Conservation (phyloP, 306 rosid species). For the Arachis hypogaea region DNA sequence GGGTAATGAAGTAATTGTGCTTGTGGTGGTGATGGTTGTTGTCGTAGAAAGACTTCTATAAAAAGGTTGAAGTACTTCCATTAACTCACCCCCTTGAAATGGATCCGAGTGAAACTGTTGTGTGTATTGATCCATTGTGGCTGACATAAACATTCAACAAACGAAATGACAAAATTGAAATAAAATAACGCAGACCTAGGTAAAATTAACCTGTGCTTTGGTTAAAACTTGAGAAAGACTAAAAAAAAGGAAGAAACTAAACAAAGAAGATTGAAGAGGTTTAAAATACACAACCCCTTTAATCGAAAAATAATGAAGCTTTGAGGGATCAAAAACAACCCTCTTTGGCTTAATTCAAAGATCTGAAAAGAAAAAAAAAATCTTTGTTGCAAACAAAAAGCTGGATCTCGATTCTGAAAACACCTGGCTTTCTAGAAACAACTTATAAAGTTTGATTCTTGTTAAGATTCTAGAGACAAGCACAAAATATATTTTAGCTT, state of each 20-base stretch:
- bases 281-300: slow-evolving; percentile 82
- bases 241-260: not conserved
- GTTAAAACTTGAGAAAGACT: slow-evolving; percentile 38
- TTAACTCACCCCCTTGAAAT: slow-evolving; percentile 72
- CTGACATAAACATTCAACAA: slow-evolving; percentile 49
- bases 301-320: slow-evolving; percentile 35
- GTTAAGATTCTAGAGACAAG: slow-evolving; percentile 51
- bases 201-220: slow-evolving; percentile 54
- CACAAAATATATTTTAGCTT: slow-evolving; percentile 63
- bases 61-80: slow-evolving; percentile 98
- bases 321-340: slow-evolving; percentile 78
- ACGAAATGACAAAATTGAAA: not conserved
- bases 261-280: slow-evolving; percentile 47
- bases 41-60: slow-evolving; percentile 65
- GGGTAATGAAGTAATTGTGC: not conserved
- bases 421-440: slow-evolving; percentile 77
- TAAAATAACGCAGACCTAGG: slow-evolving; percentile 31
- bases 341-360: slow-evolving; percentile 52
- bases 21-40: slow-evolving; percentile 13
- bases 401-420: slow-evolving; percentile 99
- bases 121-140: slow-evolving; percentile 63
- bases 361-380: not conserved
- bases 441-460: slow-evolving; percentile 63
- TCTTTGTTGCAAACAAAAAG: slow-evolving; percentile 1
- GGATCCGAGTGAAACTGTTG: slow-evolving; percentile 54